A percentile compares a stretch with the other conserved stretches of the same genome.
These are phyloP conservation scores for Tricholoma flavovirens DNA, from an alignment of 768 basidiomycete species.

Conservation along the genomic window DNA sequence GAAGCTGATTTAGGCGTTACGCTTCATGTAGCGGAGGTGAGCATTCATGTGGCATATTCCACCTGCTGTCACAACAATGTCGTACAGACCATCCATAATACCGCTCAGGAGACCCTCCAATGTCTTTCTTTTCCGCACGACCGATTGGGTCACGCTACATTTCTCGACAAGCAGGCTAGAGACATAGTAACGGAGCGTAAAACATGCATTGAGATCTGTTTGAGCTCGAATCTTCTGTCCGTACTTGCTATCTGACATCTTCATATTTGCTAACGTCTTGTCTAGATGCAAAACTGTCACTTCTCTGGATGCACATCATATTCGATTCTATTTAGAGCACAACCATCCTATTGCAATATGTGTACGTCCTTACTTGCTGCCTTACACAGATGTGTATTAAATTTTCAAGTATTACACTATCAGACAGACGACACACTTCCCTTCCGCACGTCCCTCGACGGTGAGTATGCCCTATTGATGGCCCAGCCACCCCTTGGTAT, in stretches of 20 bases:
- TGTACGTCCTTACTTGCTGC: conserved; percentile 37
- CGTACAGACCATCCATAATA: conserved; percentile 39
- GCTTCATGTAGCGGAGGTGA: conserved; percentile 80
- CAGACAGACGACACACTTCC: conserved; percentile 82
- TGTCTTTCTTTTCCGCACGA: conserved; percentile 61
- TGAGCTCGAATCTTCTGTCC: conserved; percentile 73
- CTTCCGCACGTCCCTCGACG: conserved; percentile 68
- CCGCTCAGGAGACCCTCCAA: conserved; percentile 50
- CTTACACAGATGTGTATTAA: background rate
- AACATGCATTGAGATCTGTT: conserved; percentile 73
- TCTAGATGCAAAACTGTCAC: conserved; percentile 64
- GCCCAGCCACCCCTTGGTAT: conserved; percentile 69
- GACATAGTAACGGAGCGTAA: conserved; percentile 46
- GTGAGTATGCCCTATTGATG: conserved; percentile 75
- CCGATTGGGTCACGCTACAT: conserved; percentile 78
- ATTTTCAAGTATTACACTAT: conserved; percentile 1
- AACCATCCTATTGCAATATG: conserved; percentile 73
- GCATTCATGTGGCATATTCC: conserved; percentile 1
- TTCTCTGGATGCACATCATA: conserved; percentile 65
- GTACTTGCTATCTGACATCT: conserved; percentile 17
- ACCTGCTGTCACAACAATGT: background rate
- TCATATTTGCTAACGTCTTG: background rate
- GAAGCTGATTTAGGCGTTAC: conserved; percentile 66
- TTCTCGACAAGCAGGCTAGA: conserved; percentile 57
- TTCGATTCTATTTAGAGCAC: conserved; percentile 55